Percentiles rank a stretch among this genome's conserved stretches.
Evolutionary conservation across 371 early-diverging fungal species (phyloP).

Genomic region (Phascolomyces articulosus): DNA sequence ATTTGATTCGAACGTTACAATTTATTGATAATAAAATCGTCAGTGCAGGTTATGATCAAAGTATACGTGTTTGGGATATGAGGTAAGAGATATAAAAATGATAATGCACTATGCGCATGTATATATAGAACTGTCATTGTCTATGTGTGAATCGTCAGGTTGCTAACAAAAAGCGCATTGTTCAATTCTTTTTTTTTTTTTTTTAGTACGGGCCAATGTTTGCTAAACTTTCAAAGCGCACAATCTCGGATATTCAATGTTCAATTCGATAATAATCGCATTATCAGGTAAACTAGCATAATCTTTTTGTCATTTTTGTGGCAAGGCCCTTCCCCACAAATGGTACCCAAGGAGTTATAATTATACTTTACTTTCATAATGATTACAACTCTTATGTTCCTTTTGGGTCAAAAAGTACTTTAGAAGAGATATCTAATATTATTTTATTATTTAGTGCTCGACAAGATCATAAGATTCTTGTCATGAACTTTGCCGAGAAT

Average conservation of each 20-base stretch:
- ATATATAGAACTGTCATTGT: neutral
- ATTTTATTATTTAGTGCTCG: too few species aligned
- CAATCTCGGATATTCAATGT: constrained; percentile 96
- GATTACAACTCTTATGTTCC: too few species aligned
- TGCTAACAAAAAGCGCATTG: neutral
- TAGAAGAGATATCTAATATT: too few species aligned
- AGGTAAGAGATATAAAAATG: constrained; percentile 5
- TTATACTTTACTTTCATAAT: too few species aligned
- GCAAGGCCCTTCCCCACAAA: too few species aligned
- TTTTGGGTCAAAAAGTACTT: too few species aligned
- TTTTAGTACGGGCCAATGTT: constrained; percentile 40
- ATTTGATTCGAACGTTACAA: constrained; percentile 89
- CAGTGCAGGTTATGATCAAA: constrained; percentile 83
- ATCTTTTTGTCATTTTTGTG: too few species aligned
- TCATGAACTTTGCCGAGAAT: constrained; percentile 81
- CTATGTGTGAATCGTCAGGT: neutral
- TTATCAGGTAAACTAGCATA: constrained; percentile 65
- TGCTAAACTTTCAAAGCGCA: constrained; percentile 66
- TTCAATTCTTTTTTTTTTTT: constrained; percentile 91
- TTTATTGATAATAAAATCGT: constrained; percentile 62
- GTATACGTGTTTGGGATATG: constrained; percentile 93
- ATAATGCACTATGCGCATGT: constrained; percentile 1
- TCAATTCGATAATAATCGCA: constrained; percentile 75
- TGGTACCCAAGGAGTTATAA: neutral
- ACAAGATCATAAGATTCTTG: constrained; percentile 78